Base-by-base conservation (phyloP, 805 yeast genomes). In the Cyberlindnera japonica region DNA sequence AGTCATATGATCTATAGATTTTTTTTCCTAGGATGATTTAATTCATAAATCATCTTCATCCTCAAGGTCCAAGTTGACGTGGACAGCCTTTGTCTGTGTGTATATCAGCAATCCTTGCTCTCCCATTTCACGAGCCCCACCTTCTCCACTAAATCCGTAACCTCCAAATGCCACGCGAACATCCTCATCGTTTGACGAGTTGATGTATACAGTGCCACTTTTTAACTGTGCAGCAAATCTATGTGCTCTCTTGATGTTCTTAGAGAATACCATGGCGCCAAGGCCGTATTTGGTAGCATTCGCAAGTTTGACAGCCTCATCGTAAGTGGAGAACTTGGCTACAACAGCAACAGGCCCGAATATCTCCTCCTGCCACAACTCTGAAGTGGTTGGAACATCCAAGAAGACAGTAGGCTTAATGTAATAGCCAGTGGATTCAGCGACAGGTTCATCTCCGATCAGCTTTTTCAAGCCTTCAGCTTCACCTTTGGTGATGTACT, bases 321-420 rank as follows among this genome's bases (percentile, higher is more conserved):
- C 82, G 49, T 79, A 83, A 22, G 79, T 67, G 26, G 66, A 58
- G 65, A 87, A 87, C 61, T 75, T 77, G 42, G 81, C 76, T 25
- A 83, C 69, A 7, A 79, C 70, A 19, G 81, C 87, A 24, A 87
- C 95, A 13, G 95, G 95, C 15, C 95, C 95, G 61, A 87, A 87
- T 43, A 87, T 85, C 64, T 87, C 95, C 62, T 87, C 95, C 49
- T 72, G 71, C 42, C 81, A 83, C 37, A 87, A 75, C 44, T 73
- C 68, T 77, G 81, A 80, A 23, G 71, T 61, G 46, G 81, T 80
- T 39, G 68, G 72, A 35, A 83, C 87, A 53, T 83, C 84, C 19
- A 81, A 72, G 53, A 86, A 85, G 31, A 87, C 70, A 4, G 95
- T 84, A 43, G 95, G 95, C 53, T 76, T 72, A 50, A 86, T 68